Evolutionary conservation across 495 filamentous ascomycete species (phyloP), one percentile per base, ranked within the genome.

Genomic region (Staphylotrichum longicolle): DNA sequence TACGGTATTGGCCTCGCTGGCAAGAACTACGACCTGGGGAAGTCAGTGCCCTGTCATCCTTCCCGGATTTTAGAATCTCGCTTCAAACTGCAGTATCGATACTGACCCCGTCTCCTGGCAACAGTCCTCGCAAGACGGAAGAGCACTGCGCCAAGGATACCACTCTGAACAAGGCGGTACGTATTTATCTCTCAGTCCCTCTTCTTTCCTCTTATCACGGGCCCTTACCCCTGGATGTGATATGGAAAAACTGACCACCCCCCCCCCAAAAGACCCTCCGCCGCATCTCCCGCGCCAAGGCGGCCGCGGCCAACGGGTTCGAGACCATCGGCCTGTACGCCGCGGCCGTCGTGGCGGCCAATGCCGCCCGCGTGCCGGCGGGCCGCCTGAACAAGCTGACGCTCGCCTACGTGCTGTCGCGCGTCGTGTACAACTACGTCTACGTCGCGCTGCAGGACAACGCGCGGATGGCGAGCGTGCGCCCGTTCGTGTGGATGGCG

Each of bases 281-380:
- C 14, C 74, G 72, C 44, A 78, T 85, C 66, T 47, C 70, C 32
- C 79, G 80, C 49, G 81, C 78, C 63, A 77, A 80, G 52, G 68
- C 75, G 5, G 80, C 79, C n/a, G 46, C 66, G 12, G 54, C 68
- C 33, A 84, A 84, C 59, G 78, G 71, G 54, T 76, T 81, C 57
- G 81, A 84, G 67, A 80, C 77, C 20, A 63, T 84, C 20, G 74
- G 72, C 37, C 60, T 82, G 33, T 83, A 74, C 67, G 79, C 81
- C 0, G 77, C 79, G 0, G 77, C 69, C 42, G 76, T 84, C 27
- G 77, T 79, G 8, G 82, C 80, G 1, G 82, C 75, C 10, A 84
- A 83, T 57, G 61, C 62, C 3, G 74, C 79, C 1, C 65, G 71
- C 8, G 50, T 83, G 0, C 37, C 66, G 33, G 48, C 63, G 6